Percentiles rank a stretch among this genome's conserved stretches.
Conservation (phyloP, 179 eudicot species). For the Spinacia oleracea region DNA sequence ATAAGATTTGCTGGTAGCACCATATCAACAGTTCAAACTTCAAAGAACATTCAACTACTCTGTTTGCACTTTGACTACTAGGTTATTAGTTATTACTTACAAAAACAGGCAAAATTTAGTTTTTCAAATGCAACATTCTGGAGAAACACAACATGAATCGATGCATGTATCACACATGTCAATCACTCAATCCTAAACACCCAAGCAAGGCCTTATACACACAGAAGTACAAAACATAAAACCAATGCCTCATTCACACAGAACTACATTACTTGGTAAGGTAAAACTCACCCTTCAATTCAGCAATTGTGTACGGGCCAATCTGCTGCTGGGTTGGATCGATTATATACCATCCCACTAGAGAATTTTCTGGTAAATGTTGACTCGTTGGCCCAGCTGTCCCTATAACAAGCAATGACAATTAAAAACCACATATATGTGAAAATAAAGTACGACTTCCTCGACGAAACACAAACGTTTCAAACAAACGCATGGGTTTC, state of each 20-base stretch:
- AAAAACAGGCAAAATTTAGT: not conserved
- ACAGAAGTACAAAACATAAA: not conserved
- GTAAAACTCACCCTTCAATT: slow-evolving; percentile 64
- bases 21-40: not conserved
- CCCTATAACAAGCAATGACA: slow-evolving; percentile 23
- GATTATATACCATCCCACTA: slow-evolving; percentile 83
- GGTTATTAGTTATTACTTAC: not conserved
- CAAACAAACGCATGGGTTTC: not conserved
- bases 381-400: slow-evolving; percentile 4
- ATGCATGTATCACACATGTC: not conserved
- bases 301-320: slow-evolving; percentile 80
- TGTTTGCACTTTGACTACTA: not conserved
- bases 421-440: slow-evolving; percentile 4
- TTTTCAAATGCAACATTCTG: not conserved
- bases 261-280: not conserved
- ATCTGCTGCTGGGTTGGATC: slow-evolving; percentile 68
- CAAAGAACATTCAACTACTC: not conserved
- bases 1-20: not conserved
- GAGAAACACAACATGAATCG: not conserved
- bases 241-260: not conserved
- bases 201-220: not conserved
- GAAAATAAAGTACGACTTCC: not conserved
- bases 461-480: not conserved
- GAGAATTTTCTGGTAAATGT: slow-evolving; percentile 31
- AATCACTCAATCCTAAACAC: not conserved